These are phyloP conservation scores for Paspalum notatum DNA, from an alignment of 176 grass and related monocot species.

Conservation along the genomic window DNA sequence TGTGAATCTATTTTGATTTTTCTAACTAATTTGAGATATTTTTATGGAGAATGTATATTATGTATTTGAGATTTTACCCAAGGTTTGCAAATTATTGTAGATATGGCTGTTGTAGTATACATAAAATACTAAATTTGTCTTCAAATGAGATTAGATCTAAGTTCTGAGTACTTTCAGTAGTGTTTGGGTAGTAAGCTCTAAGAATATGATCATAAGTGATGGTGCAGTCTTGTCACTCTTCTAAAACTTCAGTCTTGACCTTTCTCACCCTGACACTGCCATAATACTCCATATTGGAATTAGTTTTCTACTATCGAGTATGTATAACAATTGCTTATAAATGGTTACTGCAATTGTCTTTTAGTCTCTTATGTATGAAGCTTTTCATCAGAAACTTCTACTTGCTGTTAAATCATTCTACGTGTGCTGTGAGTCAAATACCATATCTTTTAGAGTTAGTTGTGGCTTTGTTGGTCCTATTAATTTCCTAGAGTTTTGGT, in stretches of 20 bases:
- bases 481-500: background rate
- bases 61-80: background rate
- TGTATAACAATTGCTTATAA: background rate
- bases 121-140: background rate
- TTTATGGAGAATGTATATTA: background rate
- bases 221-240: background rate
- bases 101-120: background rate
- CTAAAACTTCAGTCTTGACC: background rate
- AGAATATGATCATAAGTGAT: background rate
- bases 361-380: background rate
- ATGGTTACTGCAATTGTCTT: background rate
- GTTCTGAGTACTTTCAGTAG: background rate
- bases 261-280: background rate
- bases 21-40: background rate
- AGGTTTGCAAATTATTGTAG: background rate
- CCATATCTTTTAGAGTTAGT: background rate
- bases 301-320: background rate
- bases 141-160: background rate
- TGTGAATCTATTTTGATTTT: background rate
- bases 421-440: background rate
- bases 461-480: background rate
- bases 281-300: constrained; percentile 15
- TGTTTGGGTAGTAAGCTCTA: background rate
- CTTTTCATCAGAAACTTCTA: constrained; percentile 16
- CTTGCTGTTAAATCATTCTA: background rate